These are phyloP conservation scores for Phyllosticta paracitricarpa DNA, from an alignment of 2,329 filamentous ascomycete genomes.

Conservation along the genomic window DNA sequence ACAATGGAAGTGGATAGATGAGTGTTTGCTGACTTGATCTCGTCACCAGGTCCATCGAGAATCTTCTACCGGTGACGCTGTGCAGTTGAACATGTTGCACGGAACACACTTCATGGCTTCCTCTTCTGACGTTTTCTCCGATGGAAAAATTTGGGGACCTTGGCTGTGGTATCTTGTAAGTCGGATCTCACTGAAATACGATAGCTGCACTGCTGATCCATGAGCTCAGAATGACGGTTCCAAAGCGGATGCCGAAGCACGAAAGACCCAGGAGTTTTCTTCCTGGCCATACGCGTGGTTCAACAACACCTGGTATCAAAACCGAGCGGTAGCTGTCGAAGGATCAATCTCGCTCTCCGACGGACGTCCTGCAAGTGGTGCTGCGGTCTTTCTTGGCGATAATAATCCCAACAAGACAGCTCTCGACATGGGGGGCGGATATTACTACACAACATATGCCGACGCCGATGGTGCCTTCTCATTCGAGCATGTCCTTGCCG, in stretches of 20 bases:
- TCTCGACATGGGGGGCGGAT: conserved; percentile 38
- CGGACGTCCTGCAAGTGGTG: conserved; percentile 38
- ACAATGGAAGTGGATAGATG: background rate
- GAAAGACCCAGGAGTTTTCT: conserved; percentile 32
- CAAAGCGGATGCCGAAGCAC: conserved; percentile 31
- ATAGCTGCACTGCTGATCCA: background rate
- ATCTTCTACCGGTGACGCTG: conserved; percentile 39
- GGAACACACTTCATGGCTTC: conserved; percentile 39
- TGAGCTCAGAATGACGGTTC: conserved; percentile 37
- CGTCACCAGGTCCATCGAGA: conserved; percentile 35
- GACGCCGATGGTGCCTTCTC: conserved; percentile 34
- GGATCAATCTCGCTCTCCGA: conserved; percentile 38
- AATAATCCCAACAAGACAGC: conserved; percentile 35
- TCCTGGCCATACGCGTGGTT: conserved; percentile 44
- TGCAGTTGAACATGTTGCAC: conserved; percentile 46
- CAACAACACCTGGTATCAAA: conserved; percentile 36
- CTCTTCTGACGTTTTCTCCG: conserved; percentile 30
- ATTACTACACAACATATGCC: conserved; percentile 42
- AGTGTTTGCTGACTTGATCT: background rate
- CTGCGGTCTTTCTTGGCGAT: conserved; percentile 43
- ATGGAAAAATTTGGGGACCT: conserved; percentile 28
- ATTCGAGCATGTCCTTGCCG: conserved; percentile 35
- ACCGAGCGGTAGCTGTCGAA: conserved; percentile 34
- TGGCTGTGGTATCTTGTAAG: conserved; percentile 29
- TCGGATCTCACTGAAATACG: background rate